Evolutionary conservation across 2,329 filamentous ascomycete species (phyloP), one percentile per base, ranked within the genome.

Genomic region (Orbilia quercus): DNA sequence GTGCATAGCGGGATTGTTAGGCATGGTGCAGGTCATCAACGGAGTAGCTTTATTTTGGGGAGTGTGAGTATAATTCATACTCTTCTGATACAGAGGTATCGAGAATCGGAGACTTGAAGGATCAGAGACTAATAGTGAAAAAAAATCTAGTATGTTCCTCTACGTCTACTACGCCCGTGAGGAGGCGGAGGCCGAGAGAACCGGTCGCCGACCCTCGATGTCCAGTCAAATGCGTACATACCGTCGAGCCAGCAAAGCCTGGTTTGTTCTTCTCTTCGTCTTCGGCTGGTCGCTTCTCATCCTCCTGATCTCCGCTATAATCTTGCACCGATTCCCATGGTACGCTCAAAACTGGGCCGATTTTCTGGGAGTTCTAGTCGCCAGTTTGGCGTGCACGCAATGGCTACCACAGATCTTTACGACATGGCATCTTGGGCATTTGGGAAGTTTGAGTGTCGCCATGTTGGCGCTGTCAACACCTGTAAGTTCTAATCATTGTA

Each of bases 131-230:
- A 12, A 6, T 34, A 12, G 31, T 34, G 31, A 34, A 34, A 34
- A 12, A 34, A 6, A n/a, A 38, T 58, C 1, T 59, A 67, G 63
- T 0, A 71, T 76, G 55, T 76, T 76, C 34, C 64, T 76, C 45
- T 76, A 76, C 59, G 73, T 76, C 25, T 76, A 78, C 75, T 79
- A 77, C 62, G 75, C 76, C 7, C 76, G 78, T 40, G 77, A 78
- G 40, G 78, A 79, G 67, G 76, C 76, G 20, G 77, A 78, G 16
- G 77, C 77, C 20, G 75, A 78, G 58, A 58, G 75, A 45, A 75
- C 76, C 34, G 77, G 78, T 23, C 76, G 76, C 6, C 64, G 77
- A 7, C 67, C 60, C 12, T 78, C 78, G 14, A 53, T 78, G 9
- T 76, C 78, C 0, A 76, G 77, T 38, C 76, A 77, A 3, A 77